Percentiles rank a stretch among this genome's conserved stretches.
These are phyloP conservation scores for Macrophomina tecta DNA, from an alignment of 2,329 filamentous ascomycete genomes.

Conservation along the genomic window DNA sequence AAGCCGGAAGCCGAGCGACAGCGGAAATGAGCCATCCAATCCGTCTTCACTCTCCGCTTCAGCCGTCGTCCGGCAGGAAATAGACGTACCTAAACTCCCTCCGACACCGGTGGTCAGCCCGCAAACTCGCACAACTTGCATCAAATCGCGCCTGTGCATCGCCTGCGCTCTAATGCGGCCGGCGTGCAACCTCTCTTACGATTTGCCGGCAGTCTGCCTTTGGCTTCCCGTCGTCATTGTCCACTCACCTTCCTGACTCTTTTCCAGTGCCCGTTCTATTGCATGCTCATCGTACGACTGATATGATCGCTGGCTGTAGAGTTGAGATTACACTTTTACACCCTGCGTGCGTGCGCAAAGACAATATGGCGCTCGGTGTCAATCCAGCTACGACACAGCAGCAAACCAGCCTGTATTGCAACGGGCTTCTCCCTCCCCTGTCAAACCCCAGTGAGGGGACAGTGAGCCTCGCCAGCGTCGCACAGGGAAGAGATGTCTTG, in stretches of 20 bases:
- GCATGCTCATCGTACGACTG: conserved; percentile 3
- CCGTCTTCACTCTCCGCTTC: not conserved
- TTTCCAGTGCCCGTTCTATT: not conserved
- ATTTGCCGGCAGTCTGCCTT: conserved; percentile 17
- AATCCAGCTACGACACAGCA: conserved; percentile 6
- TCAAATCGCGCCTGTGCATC: not conserved
- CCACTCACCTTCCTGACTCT: not conserved
- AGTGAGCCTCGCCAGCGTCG: conserved; percentile 13
- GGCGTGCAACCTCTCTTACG: conserved; percentile 13
- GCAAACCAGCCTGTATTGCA: conserved; percentile 6
- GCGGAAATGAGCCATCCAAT: conserved; percentile 14
- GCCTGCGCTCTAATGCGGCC: not conserved
- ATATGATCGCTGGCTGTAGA: not conserved
- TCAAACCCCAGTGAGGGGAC: not conserved
- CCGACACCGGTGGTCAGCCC: not conserved
- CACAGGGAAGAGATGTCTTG: conserved; percentile 21
- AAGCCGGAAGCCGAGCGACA: conserved; percentile 9
- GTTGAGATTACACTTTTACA: conserved; percentile 6
- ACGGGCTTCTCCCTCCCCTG: not conserved
- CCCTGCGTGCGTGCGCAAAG: not conserved
- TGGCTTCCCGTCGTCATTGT: not conserved
- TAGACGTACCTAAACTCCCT: not conserved
- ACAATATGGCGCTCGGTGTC: conserved; percentile 19
- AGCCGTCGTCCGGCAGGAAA: not conserved
- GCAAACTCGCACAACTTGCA: conserved; percentile 11